A percentile compares a stretch with the other conserved stretches of the same genome.
Evolutionary conservation across 768 basidiomycete genomes (phyloP).

Genomic region (Fistulinella prunicolor): DNA sequence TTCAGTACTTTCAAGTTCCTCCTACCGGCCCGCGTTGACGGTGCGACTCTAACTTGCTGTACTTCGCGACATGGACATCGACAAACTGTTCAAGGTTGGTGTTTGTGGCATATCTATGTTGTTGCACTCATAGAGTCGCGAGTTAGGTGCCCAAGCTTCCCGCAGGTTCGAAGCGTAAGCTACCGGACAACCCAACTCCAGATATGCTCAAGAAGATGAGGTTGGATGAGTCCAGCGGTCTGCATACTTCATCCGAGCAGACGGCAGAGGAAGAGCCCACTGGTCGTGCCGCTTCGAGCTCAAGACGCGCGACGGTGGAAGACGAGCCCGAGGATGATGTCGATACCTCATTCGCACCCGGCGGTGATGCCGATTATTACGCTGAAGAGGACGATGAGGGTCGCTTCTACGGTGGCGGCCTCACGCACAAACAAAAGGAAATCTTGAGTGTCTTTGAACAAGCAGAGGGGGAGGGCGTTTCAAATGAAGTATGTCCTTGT

Average conservation of each 20-base stretch:
- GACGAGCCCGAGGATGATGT: constrained; percentile 42
- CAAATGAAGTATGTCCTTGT: constrained; percentile 59
- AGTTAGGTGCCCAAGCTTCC: constrained; percentile 67
- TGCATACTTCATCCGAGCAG: constrained; percentile 6
- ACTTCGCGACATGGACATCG: constrained; percentile 41
- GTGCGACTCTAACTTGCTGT: neutral
- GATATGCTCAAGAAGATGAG: constrained; percentile 83
- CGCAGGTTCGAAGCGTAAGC: constrained; percentile 62
- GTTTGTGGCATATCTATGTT: neutral
- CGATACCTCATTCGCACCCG: constrained; percentile 66
- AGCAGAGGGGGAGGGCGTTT: constrained; percentile 56
- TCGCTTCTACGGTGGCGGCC: constrained; percentile 89
- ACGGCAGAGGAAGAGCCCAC: constrained; percentile 6
- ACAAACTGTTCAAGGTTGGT: constrained; percentile 48
- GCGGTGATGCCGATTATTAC: constrained; percentile 88
- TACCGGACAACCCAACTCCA: constrained; percentile 72
- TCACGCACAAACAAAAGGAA: constrained; percentile 90
- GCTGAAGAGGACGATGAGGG: constrained; percentile 90
- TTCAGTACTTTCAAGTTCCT: neutral
- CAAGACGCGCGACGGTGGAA: constrained; percentile 53
- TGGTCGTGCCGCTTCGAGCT: constrained; percentile 19
- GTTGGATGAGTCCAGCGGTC: constrained; percentile 39
- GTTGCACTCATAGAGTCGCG: constrained; percentile 1
- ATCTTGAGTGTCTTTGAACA: constrained; percentile 93
- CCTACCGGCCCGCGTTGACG: neutral